Conservation (phyloP, 108 stramenopile genomes). For the Skeletonema potamos region DNA sequence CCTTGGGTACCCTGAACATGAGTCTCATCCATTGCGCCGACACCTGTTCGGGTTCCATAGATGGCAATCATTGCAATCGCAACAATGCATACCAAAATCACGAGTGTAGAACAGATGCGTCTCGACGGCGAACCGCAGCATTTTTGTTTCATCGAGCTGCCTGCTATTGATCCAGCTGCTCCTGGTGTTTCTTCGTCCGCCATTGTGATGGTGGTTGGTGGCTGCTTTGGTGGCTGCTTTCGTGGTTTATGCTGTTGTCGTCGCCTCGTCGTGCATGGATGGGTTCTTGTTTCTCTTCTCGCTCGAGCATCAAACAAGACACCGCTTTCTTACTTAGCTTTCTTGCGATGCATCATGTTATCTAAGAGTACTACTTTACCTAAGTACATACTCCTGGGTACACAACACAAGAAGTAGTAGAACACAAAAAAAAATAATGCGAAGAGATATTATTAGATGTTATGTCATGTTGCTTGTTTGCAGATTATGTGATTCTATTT, state of each 20-base stretch:
- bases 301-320: too few relatives aligned
- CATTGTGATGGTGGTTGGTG: neutral
- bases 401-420: too few relatives aligned
- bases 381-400: too few relatives aligned
- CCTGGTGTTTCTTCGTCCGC: neutral
- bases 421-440: too few relatives aligned
- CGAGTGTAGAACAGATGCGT: neutral
- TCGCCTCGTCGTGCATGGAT: too few relatives aligned
- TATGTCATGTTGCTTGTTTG: neutral
- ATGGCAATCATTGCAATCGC: neutral
- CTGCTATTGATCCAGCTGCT: neutral
- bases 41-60: neutral
- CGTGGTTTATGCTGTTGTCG: too few relatives aligned
- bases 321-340: too few relatives aligned
- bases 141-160: neutral
- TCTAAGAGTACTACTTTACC: too few relatives aligned
- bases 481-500: neutral
- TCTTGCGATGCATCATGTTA: too few relatives aligned
- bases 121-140: neutral
- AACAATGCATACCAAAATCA: neutral
- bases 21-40: neutral
- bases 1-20: slow-evolving; percentile 5
- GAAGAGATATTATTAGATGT: too few relatives aligned
- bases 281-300: too few relatives aligned
- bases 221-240: too few relatives aligned